Conservation (phyloP, 208 protist genomes). For the Angomonas desouzai region DNA sequence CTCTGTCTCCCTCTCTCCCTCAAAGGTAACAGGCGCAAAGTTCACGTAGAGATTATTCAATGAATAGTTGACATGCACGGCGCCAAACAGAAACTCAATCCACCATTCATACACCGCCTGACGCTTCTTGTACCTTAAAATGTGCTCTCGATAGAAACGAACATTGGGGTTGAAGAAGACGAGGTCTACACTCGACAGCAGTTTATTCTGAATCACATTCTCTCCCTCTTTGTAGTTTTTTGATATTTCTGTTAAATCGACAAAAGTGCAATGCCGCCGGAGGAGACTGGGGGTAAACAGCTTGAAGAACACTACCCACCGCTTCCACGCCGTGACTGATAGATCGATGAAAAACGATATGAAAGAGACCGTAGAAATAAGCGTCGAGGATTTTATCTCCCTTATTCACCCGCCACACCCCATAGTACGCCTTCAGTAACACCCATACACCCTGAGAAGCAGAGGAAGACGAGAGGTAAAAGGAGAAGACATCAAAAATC, state of each 20-base stretch:
- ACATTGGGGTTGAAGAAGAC: conserved; percentile 5
- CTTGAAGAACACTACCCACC: neutral
- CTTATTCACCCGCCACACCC: neutral
- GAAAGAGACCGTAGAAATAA: neutral
- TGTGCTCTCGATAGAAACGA: conserved; percentile 1
- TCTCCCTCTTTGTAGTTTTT: conserved; percentile 1
- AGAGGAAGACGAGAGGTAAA: no score
- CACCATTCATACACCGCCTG: neutral
- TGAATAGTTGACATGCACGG: neutral
- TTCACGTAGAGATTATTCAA: conserved; percentile 8
- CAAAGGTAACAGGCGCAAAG: no score
- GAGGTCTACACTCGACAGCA: neutral
- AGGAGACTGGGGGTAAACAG: neutral
- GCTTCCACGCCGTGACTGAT: neutral
- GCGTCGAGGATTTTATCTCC: no score
- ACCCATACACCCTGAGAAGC: no score
- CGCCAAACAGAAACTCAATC: neutral
- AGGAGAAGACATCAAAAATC: neutral
- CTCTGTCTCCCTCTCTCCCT: no score
- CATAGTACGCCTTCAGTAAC: no score
- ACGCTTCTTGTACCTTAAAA: neutral
- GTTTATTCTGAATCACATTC: neutral
- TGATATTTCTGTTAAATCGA: neutral
- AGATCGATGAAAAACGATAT: neutral
- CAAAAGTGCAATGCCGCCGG: neutral